Percentiles rank a stretch among this genome's conserved stretches.
Conservation (phyloP, 306 rosid genomes). For the Begonia loranthoides region DNA sequence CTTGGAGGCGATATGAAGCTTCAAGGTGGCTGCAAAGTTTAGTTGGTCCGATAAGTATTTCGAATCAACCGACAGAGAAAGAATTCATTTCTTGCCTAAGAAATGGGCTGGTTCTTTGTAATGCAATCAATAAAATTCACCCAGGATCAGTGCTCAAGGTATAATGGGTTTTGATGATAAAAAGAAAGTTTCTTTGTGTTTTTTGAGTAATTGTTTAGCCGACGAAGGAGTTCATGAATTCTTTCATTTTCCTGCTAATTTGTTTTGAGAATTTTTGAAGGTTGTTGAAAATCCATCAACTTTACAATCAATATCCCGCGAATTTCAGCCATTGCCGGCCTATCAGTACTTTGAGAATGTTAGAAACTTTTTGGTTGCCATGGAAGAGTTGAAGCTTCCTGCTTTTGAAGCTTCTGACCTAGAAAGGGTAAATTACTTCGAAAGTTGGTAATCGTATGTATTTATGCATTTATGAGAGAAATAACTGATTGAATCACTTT, state of each 20-base stretch:
- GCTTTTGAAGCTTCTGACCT: slow-evolving; percentile 93
- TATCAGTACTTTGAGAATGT: slow-evolving; percentile 94
- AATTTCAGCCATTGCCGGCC: slow-evolving; percentile 77
- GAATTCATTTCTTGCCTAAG: slow-evolving; percentile 84
- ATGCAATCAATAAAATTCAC: slow-evolving; percentile 80
- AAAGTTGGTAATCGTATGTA: background rate
- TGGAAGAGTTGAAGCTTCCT: slow-evolving; percentile 56
- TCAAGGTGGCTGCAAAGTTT: slow-evolving; percentile 71
- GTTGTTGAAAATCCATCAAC: slow-evolving; percentile 67
- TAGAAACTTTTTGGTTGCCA: slow-evolving; percentile 69
- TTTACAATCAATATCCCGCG: slow-evolving; percentile 38
- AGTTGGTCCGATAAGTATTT: slow-evolving; percentile 59
- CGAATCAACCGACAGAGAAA: slow-evolving; percentile 65
- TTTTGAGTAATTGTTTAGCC: no score
- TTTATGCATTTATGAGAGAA: background rate
- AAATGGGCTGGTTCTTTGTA: slow-evolving; percentile 74
- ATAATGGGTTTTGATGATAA: slow-evolving; percentile 4
- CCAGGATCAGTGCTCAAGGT: slow-evolving; percentile 86
- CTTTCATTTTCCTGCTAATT: background rate
- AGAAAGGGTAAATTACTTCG: slow-evolving; percentile 47
- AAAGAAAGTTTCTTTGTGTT: no score
- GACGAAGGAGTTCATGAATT: no score
- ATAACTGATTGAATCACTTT: background rate
- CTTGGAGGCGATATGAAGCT: slow-evolving; percentile 84
- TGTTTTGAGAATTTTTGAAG: slow-evolving; percentile 22